phyloP scores from a whole-genome alignment of 352 stramenopile species.

The Globisporangium cylindrosporum region DNA sequence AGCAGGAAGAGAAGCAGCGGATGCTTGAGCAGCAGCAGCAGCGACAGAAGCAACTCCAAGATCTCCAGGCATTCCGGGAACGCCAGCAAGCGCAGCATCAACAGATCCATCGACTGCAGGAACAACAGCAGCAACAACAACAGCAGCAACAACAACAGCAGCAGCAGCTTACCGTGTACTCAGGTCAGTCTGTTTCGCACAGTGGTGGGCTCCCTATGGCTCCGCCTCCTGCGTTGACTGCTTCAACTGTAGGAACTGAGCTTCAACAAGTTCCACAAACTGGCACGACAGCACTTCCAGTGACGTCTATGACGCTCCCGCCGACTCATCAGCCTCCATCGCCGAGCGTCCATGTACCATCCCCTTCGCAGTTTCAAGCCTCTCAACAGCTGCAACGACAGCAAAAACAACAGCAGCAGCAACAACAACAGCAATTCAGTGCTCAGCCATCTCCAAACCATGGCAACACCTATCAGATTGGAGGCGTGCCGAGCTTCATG shows the following conservation, averaged over 20 bases:
- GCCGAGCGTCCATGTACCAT: background rate
- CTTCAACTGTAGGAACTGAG: background rate
- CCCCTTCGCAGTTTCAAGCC: background rate
- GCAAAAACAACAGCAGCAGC: background rate
- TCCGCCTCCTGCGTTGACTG: background rate
- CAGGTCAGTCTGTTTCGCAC: background rate
- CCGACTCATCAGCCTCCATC: background rate
- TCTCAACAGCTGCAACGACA: conserved; percentile 15
- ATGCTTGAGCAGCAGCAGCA: conserved; percentile 3
- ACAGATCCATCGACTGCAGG: conserved; percentile 1
- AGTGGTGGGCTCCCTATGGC: background rate
- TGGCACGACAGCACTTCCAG: background rate
- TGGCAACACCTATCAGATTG: too few species aligned
- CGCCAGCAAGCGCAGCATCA: conserved; percentile 9
- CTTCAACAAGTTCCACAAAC: background rate
- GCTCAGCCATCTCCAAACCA: too few species aligned
- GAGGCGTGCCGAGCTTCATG: too few species aligned
- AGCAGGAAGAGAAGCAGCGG: conserved; percentile 8
- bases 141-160: conserved; percentile 17
- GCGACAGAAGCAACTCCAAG: conserved; percentile 10
- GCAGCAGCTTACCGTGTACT: background rate
- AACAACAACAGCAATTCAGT: too few species aligned
- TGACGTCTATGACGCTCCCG: background rate
- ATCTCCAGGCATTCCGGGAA: conserved; percentile 6
- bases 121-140: background rate